Evolutionary conservation across 1,139 yeast species (phyloP).

Genomic region (Geotrichum restrictum): DNA sequence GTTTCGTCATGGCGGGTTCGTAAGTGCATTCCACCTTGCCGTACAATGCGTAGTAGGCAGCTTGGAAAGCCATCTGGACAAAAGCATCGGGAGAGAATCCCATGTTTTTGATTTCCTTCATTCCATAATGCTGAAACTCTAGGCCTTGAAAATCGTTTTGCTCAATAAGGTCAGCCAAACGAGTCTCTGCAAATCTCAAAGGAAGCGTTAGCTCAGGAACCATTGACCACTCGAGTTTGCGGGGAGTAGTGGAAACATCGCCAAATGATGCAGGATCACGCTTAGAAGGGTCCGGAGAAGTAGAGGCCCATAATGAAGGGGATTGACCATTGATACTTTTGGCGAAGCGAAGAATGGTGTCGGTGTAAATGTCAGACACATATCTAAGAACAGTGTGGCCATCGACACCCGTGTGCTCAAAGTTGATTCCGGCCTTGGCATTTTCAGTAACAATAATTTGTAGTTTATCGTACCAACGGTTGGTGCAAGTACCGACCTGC

Average conservation of each 20-base stretch:
- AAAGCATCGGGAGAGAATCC: slow-evolving; percentile 93
- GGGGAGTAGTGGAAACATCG: slow-evolving; percentile 52
- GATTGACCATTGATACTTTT: slow-evolving; percentile 75
- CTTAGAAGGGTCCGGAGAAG: slow-evolving; percentile 47
- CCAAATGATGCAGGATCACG: slow-evolving; percentile 45
- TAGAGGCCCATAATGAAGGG: slow-evolving; percentile 67
- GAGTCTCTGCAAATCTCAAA: slow-evolving; percentile 84
- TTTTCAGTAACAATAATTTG: slow-evolving; percentile 86
- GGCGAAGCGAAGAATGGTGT: slow-evolving; percentile 85
- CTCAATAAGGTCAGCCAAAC: slow-evolving; percentile 78
- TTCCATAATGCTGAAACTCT: slow-evolving; percentile 74
- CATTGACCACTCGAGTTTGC: slow-evolving; percentile 84
- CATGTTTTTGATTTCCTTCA: slow-evolving; percentile 73
- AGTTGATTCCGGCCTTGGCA: slow-evolving; percentile 90
- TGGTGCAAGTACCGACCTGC: slow-evolving; percentile 90
- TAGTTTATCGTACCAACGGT: slow-evolving; percentile 90
- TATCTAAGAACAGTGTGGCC: slow-evolving; percentile 89
- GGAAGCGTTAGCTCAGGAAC: slow-evolving; percentile 75
- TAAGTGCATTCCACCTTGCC: slow-evolving; percentile 92
- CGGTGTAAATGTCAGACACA: slow-evolving; percentile 90
- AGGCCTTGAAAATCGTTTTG: slow-evolving; percentile 84
- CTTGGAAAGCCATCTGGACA: slow-evolving; percentile 91
- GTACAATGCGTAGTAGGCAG: slow-evolving; percentile 84
- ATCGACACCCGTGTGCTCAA: slow-evolving; percentile 94
- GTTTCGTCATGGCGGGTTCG: slow-evolving; percentile 94